phyloP scores from a whole-genome alignment of 805 yeast genomes.

The Groenewaldozyma salmanticensis region DNA sequence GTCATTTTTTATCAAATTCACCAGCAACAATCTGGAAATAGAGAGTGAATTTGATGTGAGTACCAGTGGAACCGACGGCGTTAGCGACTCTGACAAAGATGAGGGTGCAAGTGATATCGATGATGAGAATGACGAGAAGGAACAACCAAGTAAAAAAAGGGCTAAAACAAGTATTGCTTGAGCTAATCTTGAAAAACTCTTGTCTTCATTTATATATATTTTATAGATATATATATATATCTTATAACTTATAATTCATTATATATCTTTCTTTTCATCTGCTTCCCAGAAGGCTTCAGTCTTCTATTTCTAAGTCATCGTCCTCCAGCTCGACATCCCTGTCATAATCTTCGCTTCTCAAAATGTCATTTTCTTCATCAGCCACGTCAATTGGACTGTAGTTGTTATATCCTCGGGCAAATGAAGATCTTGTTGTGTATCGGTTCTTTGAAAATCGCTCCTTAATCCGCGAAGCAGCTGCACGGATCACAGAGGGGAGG shows the following conservation, averaged over 20 bases:
- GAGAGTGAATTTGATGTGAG: constrained; percentile 14
- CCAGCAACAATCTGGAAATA: constrained; percentile 5
- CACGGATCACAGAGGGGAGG: constrained; percentile 11
- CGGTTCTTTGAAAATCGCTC: constrained; percentile 4
- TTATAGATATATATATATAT: neutral
- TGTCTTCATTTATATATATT: neutral
- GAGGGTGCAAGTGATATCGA: constrained; percentile 10
- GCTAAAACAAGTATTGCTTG: constrained; percentile 5
- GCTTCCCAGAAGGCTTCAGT: constrained; percentile 5
- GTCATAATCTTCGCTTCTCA: constrained; percentile 21
- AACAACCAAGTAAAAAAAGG: constrained; percentile 16
- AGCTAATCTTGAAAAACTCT: neutral
- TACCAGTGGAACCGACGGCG: neutral
- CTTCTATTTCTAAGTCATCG: constrained; percentile 8
- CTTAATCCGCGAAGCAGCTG: constrained; percentile 4
- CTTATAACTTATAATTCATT: neutral
- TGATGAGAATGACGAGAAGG: constrained; percentile 9
- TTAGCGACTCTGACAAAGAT: constrained; percentile 11
- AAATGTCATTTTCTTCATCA: constrained; percentile 26
- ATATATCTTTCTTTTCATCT: neutral
- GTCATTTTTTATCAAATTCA: constrained; percentile 66
- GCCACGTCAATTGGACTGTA: constrained; percentile 24
- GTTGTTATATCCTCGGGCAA: constrained; percentile 8
- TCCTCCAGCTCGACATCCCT: constrained; percentile 16
- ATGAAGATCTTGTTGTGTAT: constrained; percentile 18